Base-by-base conservation (phyloP, 495 filamentous ascomycete species). In the Penicillium tannophilum region DNA sequence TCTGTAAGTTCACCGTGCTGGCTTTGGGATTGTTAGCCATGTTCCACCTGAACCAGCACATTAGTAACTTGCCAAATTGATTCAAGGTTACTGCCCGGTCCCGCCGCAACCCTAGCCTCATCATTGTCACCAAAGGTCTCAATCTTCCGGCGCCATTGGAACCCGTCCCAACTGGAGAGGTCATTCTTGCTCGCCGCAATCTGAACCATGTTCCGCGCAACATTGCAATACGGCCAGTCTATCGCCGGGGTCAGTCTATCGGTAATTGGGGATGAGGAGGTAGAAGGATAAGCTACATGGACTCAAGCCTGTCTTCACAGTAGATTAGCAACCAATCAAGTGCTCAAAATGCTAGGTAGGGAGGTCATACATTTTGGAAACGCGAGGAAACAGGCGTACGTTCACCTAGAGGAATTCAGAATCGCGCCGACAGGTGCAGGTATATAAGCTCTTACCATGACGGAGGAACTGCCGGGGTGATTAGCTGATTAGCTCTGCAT, bases 201-300 rank as follows among this genome's bases (percentile, higher is more conserved):
- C 62, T 89, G 86, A 39, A 83, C 83, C 69, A 97, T 81, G 58
- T 84, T 86, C 35, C 81, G 80, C 17, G 90, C 92, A 43, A 86
- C 84, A 51, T 80, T 81, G 76, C 94, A 98, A 75, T 97, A 98
- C 9, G 94, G 90, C 94, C 94, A 98, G 72, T 90, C 84, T 88
- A 59, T 12, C 14, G 33, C 51, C 20, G 9, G 19, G 46, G 52
- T 69, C 30, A 73, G 71, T 43, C 30, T 33, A 47, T 47, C 31
- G 30, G 26, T 63, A 43, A 41, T 42, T 17, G n/a, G 33, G 24
- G 50, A 10, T 4, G 24, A 45, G 43, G 24, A 48, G 16, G 23
- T 41, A 56, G 60, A 28, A 49, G 42, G 20, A 23, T 23, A 20
- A 60, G 66, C 68, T 82, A 89, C 86, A 94, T 64, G 88, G 74